phyloP scores from a whole-genome alignment of 75 land plant genomes.

The Pinus tabuliformis region DNA sequence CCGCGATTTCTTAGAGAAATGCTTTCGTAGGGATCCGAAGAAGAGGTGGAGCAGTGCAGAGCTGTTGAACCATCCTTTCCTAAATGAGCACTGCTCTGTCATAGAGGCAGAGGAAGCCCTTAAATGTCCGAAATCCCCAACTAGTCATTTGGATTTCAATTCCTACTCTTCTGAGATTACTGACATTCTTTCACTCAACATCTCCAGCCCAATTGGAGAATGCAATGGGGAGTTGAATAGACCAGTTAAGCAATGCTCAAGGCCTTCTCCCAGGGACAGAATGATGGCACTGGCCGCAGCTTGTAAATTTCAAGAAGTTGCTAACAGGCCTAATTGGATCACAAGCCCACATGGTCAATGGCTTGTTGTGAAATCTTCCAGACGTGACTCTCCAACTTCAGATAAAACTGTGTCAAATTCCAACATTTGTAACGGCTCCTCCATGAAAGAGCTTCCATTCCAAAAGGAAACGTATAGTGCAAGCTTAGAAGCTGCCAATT shows the following conservation, averaged over 20 bases:
- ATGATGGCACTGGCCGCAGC: too few species aligned
- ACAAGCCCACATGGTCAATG: not conserved
- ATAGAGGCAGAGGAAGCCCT: not conserved
- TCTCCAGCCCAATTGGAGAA: not conserved
- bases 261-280: too few species aligned
- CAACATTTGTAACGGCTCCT: too few species aligned
- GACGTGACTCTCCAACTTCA: too few species aligned
- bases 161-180: not conserved
- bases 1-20: constrained; percentile 52
- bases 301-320: not conserved
- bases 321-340: not conserved
- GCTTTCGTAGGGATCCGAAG: constrained; percentile 40
- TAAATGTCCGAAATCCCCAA: constrained; percentile 1
- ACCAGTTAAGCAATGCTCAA: too few species aligned
- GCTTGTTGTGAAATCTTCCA: not conserved
- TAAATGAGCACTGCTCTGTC: not conserved
- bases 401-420: too few species aligned
- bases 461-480: too few species aligned
- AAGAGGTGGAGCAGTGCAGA: constrained; percentile 53
- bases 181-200: not conserved
- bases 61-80: constrained; percentile 51
- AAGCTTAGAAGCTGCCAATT: too few species aligned
- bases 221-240: too few species aligned
- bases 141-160: constrained; percentile 4
- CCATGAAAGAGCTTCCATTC: too few species aligned